Evolutionary conservation across 2,329 filamentous ascomycete genomes (phyloP).

Genomic region (Lachnellula cervina): DNA sequence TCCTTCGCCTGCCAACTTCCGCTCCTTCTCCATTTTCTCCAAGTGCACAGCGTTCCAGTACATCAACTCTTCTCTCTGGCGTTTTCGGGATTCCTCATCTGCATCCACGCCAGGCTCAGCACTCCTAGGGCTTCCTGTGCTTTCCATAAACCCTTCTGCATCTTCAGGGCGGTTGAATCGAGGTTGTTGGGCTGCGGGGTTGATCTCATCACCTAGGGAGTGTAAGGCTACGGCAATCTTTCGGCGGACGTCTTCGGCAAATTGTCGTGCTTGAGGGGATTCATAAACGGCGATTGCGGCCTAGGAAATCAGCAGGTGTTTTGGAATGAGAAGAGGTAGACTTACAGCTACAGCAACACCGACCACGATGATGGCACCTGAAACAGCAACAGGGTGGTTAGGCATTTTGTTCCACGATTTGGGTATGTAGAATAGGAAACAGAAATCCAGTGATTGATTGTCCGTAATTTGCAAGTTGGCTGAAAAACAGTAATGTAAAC

Average conservation of each 20-base stretch:
- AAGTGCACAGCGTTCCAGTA: conserved; percentile 59
- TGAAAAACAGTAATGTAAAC: neutral
- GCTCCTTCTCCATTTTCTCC: conserved; percentile 41
- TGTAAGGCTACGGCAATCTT: conserved; percentile 57
- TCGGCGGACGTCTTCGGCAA: conserved; percentile 56
- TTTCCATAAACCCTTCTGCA: conserved; percentile 57
- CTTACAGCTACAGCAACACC: conserved; percentile 30
- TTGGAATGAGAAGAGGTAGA: conserved; percentile 1
- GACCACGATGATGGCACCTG: conserved; percentile 32
- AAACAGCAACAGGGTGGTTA: conserved; percentile 28
- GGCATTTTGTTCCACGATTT: conserved; percentile 23
- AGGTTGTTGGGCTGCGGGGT: conserved; percentile 38
- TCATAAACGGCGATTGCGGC: conserved; percentile 49
- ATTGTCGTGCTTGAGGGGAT: conserved; percentile 57
- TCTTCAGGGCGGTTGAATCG: conserved; percentile 63
- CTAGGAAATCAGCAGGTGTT: conserved; percentile 13
- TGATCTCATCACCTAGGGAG: conserved; percentile 53
- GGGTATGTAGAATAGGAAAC: neutral
- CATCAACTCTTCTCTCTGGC: conserved; percentile 60
- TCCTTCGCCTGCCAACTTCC: conserved; percentile 18
- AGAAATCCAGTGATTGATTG: neutral
- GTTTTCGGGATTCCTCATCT: conserved; percentile 55
- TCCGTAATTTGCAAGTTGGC: neutral
- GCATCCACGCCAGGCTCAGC: conserved; percentile 51
- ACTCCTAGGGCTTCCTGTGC: conserved; percentile 30